Conservation (phyloP, 441 rosid genomes). For the Mallotus japonicus region DNA sequence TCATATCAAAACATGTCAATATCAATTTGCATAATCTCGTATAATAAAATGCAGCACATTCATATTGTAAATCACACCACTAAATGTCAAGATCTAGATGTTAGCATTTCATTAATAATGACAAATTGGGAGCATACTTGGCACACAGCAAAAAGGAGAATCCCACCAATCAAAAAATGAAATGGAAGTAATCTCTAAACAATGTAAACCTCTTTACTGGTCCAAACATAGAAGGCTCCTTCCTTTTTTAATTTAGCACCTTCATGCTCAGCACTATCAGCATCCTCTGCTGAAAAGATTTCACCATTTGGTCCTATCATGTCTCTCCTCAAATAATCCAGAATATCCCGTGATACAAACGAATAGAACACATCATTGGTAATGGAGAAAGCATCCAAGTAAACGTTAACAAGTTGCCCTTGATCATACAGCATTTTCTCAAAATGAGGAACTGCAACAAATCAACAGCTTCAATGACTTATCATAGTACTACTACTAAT, state of each 20-base stretch:
- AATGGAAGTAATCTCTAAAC: background rate
- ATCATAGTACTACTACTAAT: background rate
- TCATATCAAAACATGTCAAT: background rate
- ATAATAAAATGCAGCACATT: background rate
- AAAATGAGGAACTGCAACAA: constrained; percentile 91
- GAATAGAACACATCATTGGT: constrained; percentile 67
- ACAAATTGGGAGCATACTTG: background rate
- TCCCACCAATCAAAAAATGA: background rate
- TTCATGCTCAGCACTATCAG: constrained; percentile 80
- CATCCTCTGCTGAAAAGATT: constrained; percentile 96
- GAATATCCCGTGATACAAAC: constrained; percentile 60
- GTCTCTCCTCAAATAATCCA: constrained; percentile 91
- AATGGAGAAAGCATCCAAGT: constrained; percentile 75
- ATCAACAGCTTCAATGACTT: constrained; percentile 13
- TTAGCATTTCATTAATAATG: background rate
- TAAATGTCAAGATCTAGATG: background rate
- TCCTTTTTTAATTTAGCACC: constrained; percentile 67
- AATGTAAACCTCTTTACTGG: constrained; percentile 61
- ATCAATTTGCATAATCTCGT: background rate
- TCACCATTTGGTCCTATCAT: constrained; percentile 85
- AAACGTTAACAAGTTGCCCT: constrained; percentile 80
- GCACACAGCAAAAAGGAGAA: constrained; percentile 4
- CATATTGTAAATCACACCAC: background rate
- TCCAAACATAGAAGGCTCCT: constrained; percentile 93
- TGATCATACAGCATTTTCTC: constrained; percentile 98